A percentile compares a stretch with the other conserved stretches of the same genome.
Conservation (phyloP, 139 green algal species). For the Coccomyxa sp. region DNA sequence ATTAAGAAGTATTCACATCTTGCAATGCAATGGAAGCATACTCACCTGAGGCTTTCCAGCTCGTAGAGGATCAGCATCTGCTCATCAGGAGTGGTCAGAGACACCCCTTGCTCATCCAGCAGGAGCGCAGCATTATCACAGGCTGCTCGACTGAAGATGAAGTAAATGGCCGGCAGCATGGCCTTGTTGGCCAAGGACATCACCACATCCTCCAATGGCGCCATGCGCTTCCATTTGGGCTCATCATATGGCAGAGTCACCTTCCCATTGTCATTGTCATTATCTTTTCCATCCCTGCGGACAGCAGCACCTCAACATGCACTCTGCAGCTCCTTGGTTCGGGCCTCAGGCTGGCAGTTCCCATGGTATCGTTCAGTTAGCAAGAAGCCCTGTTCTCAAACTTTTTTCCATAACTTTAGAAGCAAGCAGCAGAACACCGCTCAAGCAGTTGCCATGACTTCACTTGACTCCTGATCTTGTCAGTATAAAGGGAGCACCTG, state of each 20-base stretch:
- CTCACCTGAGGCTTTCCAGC: slow-evolving; percentile 46
- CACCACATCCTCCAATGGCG: slow-evolving; percentile 20
- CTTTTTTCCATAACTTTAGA: too few species aligned
- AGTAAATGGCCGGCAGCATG: slow-evolving; percentile 90
- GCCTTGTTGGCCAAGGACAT: slow-evolving; percentile 29
- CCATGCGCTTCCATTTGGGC: slow-evolving; percentile 14
- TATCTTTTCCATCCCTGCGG: too few species aligned
- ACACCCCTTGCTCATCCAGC: slow-evolving; percentile 5
- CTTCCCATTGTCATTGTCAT: too few species aligned
- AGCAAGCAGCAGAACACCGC: too few species aligned
- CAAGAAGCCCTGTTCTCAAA: too few species aligned
- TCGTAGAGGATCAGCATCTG: slow-evolving; percentile 44
- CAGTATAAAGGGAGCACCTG: not conserved
- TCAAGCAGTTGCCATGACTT: too few species aligned
- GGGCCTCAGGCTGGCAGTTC: too few species aligned
- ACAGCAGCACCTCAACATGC: too few species aligned
- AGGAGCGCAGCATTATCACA: slow-evolving; percentile 57
- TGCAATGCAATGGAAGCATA: not conserved
- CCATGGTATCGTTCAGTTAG: too few species aligned
- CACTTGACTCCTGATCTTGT: too few species aligned
- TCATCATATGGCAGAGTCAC: not conserved
- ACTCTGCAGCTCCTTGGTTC: too few species aligned
- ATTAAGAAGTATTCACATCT: not conserved
- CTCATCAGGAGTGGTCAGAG: slow-evolving; percentile 47
- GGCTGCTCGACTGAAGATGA: slow-evolving; percentile 78